Base-by-base conservation (phyloP, 2,329 filamentous ascomycete genomes). In the Lanzia echinophila region DNA sequence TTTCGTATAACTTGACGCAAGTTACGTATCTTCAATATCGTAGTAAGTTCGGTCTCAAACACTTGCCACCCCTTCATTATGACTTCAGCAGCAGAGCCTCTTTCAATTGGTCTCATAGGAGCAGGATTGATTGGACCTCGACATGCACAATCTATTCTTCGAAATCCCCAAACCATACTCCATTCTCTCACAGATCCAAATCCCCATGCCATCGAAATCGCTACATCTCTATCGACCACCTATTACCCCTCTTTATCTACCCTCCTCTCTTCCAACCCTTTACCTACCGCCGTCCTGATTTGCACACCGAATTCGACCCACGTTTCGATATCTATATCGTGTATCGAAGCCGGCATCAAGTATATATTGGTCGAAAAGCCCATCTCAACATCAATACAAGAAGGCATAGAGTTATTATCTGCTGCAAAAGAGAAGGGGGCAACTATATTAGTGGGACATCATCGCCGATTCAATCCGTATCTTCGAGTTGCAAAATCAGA, bases 321-420 rank as follows among this genome's bases (percentile, higher is more conserved):
- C 11, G 17, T 43, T 12, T 7, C 28, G 3, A 13, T 50, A 73
- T 83, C 47, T 81, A 79, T 70, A n/a, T 69, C 76, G 38, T 68
- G 83, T 1, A 68, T 80, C 1, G 60, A 69, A 0, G 70, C 66
- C 0, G 75, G 73, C 0, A 65, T 82, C 19, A 43, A 34, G n/a
- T 75, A 81, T 49, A 69, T 82, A 1, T 69, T 83, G 0, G 71
- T 81, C 19, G 81, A 83, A 61, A 83, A 83, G 60, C 80, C 80
- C 0, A 64, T 83, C 22, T 74, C 75, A 39, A 72, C 67, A 5
- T 69, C 73, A 32, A 65, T 73, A 20, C 45, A 81, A 57, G 58
- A 71, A 13, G 66, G 72, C 0, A 58, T 83, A 1, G 59, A 20
- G n/a, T 19, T 34, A 7, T 31, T 50, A 15, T 50, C 47, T 4